These are phyloP conservation scores for Paradendryphiella salina DNA, from an alignment of 2,329 filamentous ascomycete species.

Conservation along the genomic window DNA sequence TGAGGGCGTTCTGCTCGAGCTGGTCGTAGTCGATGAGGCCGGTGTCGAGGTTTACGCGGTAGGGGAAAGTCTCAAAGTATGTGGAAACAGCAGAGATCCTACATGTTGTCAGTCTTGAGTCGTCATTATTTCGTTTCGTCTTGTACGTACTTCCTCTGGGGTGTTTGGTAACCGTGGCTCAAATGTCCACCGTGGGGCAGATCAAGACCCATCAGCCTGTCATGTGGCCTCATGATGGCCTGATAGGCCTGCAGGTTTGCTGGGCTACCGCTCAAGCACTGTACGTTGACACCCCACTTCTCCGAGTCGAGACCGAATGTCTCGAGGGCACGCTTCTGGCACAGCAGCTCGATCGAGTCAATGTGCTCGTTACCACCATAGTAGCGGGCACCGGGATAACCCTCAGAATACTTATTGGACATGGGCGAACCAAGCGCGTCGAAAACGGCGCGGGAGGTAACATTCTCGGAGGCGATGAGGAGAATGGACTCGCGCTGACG, in stretches of 20 bases:
- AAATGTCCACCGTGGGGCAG: constrained; percentile 93
- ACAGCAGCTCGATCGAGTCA: constrained; percentile 84
- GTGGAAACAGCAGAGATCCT: constrained; percentile 96
- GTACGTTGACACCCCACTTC: constrained; percentile 97
- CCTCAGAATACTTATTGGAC: constrained; percentile 97
- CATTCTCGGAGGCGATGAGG: constrained; percentile 47
- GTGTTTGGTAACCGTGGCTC: constrained; percentile 96
- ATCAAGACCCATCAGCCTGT: constrained; percentile 95
- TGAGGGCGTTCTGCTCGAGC: constrained; percentile 80
- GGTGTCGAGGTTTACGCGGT: constrained; percentile 85
- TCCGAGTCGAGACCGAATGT: constrained; percentile 80
- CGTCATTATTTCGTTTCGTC: not conserved
- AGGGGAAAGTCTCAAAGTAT: constrained; percentile 98
- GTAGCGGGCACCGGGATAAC: constrained; percentile 93
- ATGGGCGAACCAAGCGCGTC: constrained; percentile 57
- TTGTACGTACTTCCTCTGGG: constrained; percentile 75
- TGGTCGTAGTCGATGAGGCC: constrained; percentile 94
- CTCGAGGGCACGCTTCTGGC: constrained; percentile 86
- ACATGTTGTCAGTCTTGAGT: constrained; percentile 17
- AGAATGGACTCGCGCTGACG: constrained; percentile 98
- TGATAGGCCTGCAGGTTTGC: constrained; percentile 99
- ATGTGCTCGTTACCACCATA: constrained; percentile 98
- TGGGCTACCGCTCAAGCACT: constrained; percentile 81
- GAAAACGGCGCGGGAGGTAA: constrained; percentile 46
- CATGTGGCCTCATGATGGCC: constrained; percentile 93